phyloP scores from a whole-genome alignment of 257 asterid genomes.

The Rhazya stricta region DNA sequence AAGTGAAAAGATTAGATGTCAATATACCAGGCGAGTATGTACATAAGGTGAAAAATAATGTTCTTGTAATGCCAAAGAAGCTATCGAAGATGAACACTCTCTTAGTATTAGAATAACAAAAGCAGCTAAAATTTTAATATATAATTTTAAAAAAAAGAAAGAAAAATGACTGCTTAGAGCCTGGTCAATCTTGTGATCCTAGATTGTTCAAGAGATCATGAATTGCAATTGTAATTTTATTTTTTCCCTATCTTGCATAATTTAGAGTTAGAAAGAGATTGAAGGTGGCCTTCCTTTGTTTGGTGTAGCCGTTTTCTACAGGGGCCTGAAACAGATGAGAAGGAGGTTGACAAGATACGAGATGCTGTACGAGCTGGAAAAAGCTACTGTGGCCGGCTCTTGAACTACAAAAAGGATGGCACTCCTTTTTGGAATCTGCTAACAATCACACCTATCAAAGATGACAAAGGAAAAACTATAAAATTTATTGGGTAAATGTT shows the following conservation, averaged over 20 bases:
- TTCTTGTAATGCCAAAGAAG: background rate
- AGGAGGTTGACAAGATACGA: conserved; percentile 77
- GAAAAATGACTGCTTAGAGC: background rate
- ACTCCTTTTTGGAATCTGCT: conserved; percentile 94
- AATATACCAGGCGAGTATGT: background rate
- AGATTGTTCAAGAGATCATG: background rate
- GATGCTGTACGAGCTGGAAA: conserved; percentile 58
- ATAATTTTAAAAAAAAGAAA: background rate
- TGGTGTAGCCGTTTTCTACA: conserved; percentile 90
- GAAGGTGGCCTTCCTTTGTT: conserved; percentile 29
- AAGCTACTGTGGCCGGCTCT: conserved; percentile 93
- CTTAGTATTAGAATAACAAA: background rate
- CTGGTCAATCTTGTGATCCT: background rate
- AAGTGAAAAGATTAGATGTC: background rate
- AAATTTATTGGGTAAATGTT: conserved; percentile 82
- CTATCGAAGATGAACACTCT: background rate
- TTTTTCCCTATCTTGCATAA: conserved; percentile 1
- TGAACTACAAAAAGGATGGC: conserved; percentile 93
- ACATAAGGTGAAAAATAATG: background rate
- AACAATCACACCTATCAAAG: conserved; percentile 88
- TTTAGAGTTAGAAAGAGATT: conserved; percentile 22
- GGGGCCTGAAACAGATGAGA: conserved; percentile 84
- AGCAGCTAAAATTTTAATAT: background rate
- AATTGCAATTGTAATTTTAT: background rate
- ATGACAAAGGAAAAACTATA: conserved; percentile 71